phyloP scores from a whole-genome alignment of 2,329 filamentous ascomycete genomes.

The Fusarium albidum region DNA sequence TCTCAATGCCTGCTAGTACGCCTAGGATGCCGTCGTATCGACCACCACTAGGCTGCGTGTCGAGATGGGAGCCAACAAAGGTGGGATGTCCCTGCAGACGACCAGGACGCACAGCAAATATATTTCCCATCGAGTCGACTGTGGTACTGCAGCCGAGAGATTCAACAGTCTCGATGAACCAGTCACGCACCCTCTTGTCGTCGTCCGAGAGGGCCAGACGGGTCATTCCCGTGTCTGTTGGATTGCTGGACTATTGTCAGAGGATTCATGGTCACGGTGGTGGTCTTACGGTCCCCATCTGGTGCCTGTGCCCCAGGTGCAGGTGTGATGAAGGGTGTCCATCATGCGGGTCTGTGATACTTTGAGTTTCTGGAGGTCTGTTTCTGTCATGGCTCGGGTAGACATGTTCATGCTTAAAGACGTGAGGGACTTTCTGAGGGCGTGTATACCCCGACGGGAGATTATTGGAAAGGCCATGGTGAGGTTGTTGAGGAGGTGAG shows the following conservation, averaged over 20 bases:
- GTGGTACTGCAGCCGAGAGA: slow-evolving; percentile 72
- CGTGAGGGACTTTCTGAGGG: too few species aligned
- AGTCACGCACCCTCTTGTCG: slow-evolving; percentile 76
- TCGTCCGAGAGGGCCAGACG: slow-evolving; percentile 75
- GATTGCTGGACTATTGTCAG: slow-evolving; percentile 28
- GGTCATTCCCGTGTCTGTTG: slow-evolving; percentile 75
- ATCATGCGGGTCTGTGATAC: slow-evolving; percentile 32
- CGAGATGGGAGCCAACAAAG: slow-evolving; percentile 74
- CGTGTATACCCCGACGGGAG: background rate
- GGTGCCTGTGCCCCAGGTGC: slow-evolving; percentile 29
- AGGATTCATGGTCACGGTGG: background rate
- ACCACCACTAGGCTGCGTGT: slow-evolving; percentile 71
- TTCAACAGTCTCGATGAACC: slow-evolving; percentile 73
- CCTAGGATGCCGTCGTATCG: slow-evolving; percentile 82
- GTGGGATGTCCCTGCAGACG: slow-evolving; percentile 67
- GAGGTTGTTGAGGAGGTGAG: background rate
- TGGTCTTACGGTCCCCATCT: slow-evolving; percentile 32
- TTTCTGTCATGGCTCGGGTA: slow-evolving; percentile 30
- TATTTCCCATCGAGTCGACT: slow-evolving; percentile 81
- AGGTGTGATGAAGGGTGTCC: slow-evolving; percentile 36
- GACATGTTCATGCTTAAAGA: slow-evolving; percentile 25
- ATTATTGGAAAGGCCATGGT: background rate
- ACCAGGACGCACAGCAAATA: slow-evolving; percentile 76
- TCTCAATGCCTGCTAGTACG: slow-evolving; percentile 76
- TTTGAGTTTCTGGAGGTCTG: slow-evolving; percentile 30